These are phyloP conservation scores for Scutellaria minor DNA, from an alignment of 257 asterid genomes.

Conservation along the genomic window DNA sequence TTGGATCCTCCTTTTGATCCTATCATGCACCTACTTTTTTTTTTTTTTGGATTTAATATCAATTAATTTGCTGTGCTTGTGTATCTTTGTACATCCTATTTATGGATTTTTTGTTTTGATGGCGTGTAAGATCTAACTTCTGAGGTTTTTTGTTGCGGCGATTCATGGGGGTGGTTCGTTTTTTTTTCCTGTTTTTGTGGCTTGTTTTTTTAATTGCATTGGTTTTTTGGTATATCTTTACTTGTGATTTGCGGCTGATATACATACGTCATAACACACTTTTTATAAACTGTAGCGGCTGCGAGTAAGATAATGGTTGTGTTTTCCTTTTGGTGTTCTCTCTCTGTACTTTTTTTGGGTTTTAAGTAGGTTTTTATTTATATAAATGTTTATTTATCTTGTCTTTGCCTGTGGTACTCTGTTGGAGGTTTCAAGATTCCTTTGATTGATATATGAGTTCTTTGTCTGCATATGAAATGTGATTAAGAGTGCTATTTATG, in stretches of 20 bases:
- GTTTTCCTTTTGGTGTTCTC: neutral
- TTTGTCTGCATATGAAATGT: too few species aligned
- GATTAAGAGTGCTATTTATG: neutral
- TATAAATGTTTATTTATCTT: neutral
- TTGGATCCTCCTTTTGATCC: constrained; percentile 9
- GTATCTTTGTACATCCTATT: neutral
- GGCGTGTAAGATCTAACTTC: constrained; percentile 19
- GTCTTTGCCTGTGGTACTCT: neutral
- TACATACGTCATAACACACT: neutral
- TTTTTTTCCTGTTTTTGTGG: neutral
- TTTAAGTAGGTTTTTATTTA: neutral
- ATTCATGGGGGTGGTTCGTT: neutral
- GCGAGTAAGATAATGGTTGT: neutral
- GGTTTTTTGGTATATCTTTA: neutral
- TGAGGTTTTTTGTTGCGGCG: neutral
- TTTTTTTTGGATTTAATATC: neutral
- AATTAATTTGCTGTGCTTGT: neutral
- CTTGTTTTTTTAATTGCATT: neutral
- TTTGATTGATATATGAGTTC: neutral
- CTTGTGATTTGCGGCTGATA: neutral
- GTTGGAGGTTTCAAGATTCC: neutral
- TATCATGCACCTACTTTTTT: neutral
- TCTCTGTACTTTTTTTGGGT: neutral
- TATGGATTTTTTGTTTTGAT: neutral
- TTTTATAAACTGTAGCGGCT: constrained; percentile 5